Conservation (phyloP, 2,329 filamentous ascomycete species). For the Colletotrichum sp. region DNA sequence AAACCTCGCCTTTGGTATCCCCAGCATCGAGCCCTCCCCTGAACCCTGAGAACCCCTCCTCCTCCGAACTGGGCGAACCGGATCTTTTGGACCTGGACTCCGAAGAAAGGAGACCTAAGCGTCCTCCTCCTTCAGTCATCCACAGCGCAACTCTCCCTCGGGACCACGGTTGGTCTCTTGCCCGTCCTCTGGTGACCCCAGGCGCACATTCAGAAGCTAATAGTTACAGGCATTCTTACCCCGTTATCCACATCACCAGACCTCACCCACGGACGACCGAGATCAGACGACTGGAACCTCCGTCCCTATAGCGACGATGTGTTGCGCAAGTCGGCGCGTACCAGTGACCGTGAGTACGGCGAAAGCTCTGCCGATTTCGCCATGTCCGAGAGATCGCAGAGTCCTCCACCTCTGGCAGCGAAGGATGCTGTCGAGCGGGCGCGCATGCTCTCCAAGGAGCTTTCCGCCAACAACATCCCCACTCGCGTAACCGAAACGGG, state of each 20-base stretch:
- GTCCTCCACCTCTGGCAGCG: conserved; percentile 74
- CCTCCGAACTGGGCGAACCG: conserved; percentile 66
- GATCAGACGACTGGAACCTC: conserved; percentile 57
- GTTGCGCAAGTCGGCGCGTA: conserved; percentile 52
- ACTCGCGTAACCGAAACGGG: conserved; percentile 91
- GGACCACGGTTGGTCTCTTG: conserved; percentile 33
- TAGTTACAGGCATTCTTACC: conserved; percentile 51
- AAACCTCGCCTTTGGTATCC: conserved; percentile 93
- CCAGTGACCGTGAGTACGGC: conserved; percentile 35
- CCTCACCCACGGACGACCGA: conserved; percentile 48
- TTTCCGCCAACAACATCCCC: conserved; percentile 90
- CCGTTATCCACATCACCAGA: conserved; percentile 61
- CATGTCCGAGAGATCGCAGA: conserved; percentile 69
- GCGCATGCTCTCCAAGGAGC: conserved; percentile 81
- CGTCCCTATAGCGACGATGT: conserved; percentile 61
- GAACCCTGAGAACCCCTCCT: conserved; percentile 46
- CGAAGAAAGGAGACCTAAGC: conserved; percentile 40
- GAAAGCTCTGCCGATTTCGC: conserved; percentile 43
- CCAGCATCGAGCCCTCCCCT: conserved; percentile 86
- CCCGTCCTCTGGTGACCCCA: not conserved
- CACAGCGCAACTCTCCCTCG: conserved; percentile 34
- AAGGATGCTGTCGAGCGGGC: conserved; percentile 84
- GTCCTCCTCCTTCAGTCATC: conserved; percentile 52
- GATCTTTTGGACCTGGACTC: conserved; percentile 72
- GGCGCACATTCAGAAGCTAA: not conserved